Evolutionary conservation across 2,329 filamentous ascomycete species (phyloP).

Genomic region (Alternaria panax): DNA sequence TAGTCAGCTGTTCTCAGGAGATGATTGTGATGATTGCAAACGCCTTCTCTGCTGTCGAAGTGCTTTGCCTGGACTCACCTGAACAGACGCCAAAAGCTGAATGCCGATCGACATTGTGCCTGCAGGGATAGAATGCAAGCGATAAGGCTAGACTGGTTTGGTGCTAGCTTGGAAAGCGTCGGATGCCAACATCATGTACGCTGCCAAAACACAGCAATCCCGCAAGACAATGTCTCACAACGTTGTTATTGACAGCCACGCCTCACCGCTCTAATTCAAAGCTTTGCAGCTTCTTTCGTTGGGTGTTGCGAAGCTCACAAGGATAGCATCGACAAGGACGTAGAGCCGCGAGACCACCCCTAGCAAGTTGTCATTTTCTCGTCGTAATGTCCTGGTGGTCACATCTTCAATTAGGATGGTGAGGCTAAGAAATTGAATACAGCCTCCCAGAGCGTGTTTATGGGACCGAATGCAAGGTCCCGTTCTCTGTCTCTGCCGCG

Average conservation of each 20-base stretch:
- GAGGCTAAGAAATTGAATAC: no score
- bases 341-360: no score
- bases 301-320: no score
- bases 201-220: neutral
- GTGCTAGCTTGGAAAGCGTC: neutral
- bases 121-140: constrained; percentile 5
- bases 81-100: constrained; percentile 6
- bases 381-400: no score
- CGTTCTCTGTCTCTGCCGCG: no score
- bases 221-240: neutral
- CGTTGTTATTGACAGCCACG: no score
- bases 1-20: neutral
- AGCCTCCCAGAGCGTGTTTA: no score
- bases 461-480: no score
- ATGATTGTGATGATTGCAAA: neutral
- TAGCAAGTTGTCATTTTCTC: neutral
- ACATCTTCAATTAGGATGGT: no score
- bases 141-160: neutral
- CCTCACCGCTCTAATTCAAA: no score
- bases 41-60: constrained; percentile 1
- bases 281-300: no score
- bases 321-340: no score
- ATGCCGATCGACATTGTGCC: constrained; percentile 13
- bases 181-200: neutral
- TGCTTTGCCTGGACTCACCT: neutral